phyloP scores from a whole-genome alignment of 257 asterid species.

The Nicotiana attenuata region DNA sequence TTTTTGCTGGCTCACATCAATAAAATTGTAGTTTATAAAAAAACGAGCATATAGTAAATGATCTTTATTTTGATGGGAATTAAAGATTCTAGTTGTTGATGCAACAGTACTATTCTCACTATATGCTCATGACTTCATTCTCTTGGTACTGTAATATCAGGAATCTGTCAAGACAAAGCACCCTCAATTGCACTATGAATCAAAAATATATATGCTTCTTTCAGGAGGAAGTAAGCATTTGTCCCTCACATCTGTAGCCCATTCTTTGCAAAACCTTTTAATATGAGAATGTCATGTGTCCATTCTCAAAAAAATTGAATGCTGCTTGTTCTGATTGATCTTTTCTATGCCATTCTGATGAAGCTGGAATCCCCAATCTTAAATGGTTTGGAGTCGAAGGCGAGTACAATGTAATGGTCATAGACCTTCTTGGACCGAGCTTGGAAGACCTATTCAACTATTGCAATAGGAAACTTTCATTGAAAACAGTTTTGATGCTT shows the following conservation, averaged over 20 bases:
- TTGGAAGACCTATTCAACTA: conserved; percentile 87
- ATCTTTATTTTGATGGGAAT: neutral
- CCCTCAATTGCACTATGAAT: conserved; percentile 89
- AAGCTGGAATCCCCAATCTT: conserved; percentile 85
- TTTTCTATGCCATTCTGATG: conserved; percentile 17
- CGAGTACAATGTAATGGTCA: conserved; percentile 84
- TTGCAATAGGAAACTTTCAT: conserved; percentile 70
- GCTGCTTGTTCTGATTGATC: neutral
- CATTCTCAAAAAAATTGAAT: neutral
- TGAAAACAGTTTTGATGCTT: conserved; percentile 86
- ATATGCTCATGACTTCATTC: neutral
- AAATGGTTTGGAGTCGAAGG: conserved; percentile 89
- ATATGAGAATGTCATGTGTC: neutral
- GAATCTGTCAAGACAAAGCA: conserved; percentile 80
- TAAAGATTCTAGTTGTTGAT: neutral
- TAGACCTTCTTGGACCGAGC: conserved; percentile 94
- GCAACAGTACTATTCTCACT: neutral
- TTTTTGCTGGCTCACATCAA: neutral
- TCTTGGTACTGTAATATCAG: conserved; percentile 32
- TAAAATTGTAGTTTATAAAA: neutral
- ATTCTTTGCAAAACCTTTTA: neutral
- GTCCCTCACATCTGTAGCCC: conserved; percentile 17
- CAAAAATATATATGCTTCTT: conserved; percentile 82
- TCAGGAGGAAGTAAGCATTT: conserved; percentile 80
- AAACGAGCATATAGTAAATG: neutral